phyloP scores from a whole-genome alignment of 192 early-diverging fungal species.

The Entomortierella lignicola region DNA sequence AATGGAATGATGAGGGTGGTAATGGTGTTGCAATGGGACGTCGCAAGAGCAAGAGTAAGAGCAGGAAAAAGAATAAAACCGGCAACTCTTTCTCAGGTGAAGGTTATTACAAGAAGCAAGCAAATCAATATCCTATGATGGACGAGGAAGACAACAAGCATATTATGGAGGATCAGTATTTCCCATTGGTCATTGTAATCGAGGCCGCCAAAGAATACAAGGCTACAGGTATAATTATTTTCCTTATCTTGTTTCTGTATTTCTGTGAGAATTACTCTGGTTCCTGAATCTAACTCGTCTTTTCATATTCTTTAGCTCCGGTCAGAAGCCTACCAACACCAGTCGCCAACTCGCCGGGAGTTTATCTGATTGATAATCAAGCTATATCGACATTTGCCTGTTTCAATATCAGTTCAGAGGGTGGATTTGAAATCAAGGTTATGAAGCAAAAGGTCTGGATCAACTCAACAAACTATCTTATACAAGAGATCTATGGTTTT shows the following conservation, averaged over 20 bases:
- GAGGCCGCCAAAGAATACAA: slow-evolving; percentile 42
- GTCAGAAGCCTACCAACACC: slow-evolving; percentile 35
- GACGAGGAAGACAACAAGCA: slow-evolving; percentile 27
- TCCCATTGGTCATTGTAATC: slow-evolving; percentile 43
- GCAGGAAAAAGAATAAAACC: slow-evolving; percentile 10
- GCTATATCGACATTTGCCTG: slow-evolving; percentile 53
- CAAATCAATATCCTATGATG: neutral
- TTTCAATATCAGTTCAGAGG: slow-evolving; percentile 51
- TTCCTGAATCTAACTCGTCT: neutral
- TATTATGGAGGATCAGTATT: slow-evolving; percentile 55
- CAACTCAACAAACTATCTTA: slow-evolving; percentile 43
- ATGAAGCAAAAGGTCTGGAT: slow-evolving; percentile 59
- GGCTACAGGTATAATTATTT: slow-evolving; percentile 26
- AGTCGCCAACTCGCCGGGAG: slow-evolving; percentile 26
- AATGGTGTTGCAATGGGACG: neutral
- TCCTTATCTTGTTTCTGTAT: too few species aligned
- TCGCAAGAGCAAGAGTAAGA: slow-evolving; percentile 9
- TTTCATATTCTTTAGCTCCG: slow-evolving; percentile 1
- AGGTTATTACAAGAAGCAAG: slow-evolving; percentile 4
- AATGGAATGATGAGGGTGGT: neutral
- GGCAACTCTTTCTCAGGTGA: neutral
- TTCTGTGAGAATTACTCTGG: neutral
- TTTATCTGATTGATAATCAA: slow-evolving; percentile 45
- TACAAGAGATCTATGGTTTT: slow-evolving; percentile 73
- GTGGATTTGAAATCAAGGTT: slow-evolving; percentile 52